Evolutionary conservation across 164 flowering plant species (phyloP), one percentile per base, ranked within the genome.

Genomic region (Santalum album): DNA sequence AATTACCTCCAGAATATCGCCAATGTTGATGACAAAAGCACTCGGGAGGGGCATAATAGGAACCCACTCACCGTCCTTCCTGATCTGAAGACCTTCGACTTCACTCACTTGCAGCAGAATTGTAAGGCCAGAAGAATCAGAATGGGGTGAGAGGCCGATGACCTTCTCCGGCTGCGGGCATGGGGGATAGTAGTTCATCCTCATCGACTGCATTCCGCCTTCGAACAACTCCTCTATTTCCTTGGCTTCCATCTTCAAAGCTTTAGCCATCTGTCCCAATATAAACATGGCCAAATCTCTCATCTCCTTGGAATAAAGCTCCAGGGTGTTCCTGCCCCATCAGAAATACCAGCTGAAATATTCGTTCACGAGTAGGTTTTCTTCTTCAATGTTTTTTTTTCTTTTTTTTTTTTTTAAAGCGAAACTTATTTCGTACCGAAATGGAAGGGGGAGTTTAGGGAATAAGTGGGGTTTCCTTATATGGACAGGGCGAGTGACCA

Each of bases 171-270:
- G 49, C 2, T 45, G 25, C 9, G 49, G 49, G 19, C 49, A 45
- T 21, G 49, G 24, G 2, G 49, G 49, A 25, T 45, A 45, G 10
- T 45, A 45, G 49, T 45, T 45, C 49, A 45, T 45, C 14, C 49
- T 20, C 25, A 45, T 45, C 7, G 49, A 45, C 25, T 45, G 49
- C 20, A 1, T 9, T 9, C 49, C 49, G 21, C 15, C 49, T 45
- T 45, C 49, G 21, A 45, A 45, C 25, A 45, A 14, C 14, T 45
- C 49, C 11, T 45, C 15, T 25, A 45, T 45, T 45, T 45, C 49
- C 25, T 20, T 20, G 12, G 49, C 12, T 20, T 45, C 49, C 25
- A 45, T 45, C 49, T 45, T 45, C 12, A 45, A 14, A 4, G 49
- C 49, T 21, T 45, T 45, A 1, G 49, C 49, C 49, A 45, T 45